Conservation (phyloP, 257 asterid genomes). For the Craterostigma plantagineum region DNA sequence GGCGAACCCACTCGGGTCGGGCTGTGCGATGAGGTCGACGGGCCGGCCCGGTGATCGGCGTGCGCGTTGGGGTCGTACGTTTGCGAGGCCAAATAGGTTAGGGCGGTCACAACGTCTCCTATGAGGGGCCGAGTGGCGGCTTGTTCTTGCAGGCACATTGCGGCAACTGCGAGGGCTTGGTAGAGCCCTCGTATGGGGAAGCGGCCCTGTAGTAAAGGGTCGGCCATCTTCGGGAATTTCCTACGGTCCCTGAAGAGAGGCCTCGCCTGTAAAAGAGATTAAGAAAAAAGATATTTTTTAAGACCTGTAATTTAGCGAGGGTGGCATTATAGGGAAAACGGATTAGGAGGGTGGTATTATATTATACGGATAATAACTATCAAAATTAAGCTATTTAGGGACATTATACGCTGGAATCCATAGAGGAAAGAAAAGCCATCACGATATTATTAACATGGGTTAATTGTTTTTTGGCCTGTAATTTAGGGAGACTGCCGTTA, state of each 20-base stretch:
- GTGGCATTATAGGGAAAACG: too few species aligned
- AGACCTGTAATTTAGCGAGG: too few species aligned
- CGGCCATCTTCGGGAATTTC: slow-evolving; percentile 81
- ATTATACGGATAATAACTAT: too few species aligned
- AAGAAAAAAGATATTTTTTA: too few species aligned
- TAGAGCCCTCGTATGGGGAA: slow-evolving; percentile 82
- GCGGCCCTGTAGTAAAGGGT: slow-evolving; percentile 70
- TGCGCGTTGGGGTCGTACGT: slow-evolving; percentile 51
- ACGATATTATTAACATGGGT: too few species aligned
- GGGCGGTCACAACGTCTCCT: slow-evolving; percentile 81
- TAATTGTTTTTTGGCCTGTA: too few species aligned
- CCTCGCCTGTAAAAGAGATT: slow-evolving; percentile 40
- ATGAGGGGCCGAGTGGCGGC: slow-evolving; percentile 81
- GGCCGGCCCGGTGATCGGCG: slow-evolving; percentile 14
- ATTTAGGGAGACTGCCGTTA: too few species aligned
- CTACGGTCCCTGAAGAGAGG: slow-evolving; percentile 76
- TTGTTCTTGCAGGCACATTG: slow-evolving; percentile 97
- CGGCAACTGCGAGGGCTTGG: slow-evolving; percentile 90
- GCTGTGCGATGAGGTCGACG: slow-evolving; percentile 28
- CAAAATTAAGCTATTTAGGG: too few species aligned
- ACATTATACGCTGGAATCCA: too few species aligned
- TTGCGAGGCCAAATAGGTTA: slow-evolving; percentile 62
- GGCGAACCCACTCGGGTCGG: slow-evolving; percentile 34
- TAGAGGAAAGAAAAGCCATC: too few species aligned
- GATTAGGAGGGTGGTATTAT: too few species aligned